phyloP scores from a whole-genome alignment of 1,139 yeast genomes.

The Candida smagusa region DNA sequence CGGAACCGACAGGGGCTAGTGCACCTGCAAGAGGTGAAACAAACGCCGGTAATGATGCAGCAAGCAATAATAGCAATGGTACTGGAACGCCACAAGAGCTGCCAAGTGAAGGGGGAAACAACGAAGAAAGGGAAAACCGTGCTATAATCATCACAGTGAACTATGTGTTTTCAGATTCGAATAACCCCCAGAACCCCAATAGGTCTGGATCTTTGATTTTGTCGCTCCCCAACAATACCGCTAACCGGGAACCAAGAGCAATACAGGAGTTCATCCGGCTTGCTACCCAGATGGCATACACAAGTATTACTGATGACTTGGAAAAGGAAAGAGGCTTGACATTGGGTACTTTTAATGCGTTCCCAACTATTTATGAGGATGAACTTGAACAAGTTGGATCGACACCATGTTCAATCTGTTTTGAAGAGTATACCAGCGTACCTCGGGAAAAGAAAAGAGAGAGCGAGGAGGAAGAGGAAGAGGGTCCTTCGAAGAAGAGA shows the following conservation, averaged over 20 bases:
- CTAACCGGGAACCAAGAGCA: slow-evolving; percentile 50
- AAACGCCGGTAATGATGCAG: neutral
- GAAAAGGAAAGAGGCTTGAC: slow-evolving; percentile 50
- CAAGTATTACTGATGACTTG: slow-evolving; percentile 50
- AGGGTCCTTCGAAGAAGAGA: slow-evolving; percentile 13
- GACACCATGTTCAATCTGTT: slow-evolving; percentile 61
- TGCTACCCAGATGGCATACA: slow-evolving; percentile 68
- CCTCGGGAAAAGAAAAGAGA: slow-evolving; percentile 1
- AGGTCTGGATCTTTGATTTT: slow-evolving; percentile 56
- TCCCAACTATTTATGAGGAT: slow-evolving; percentile 32
- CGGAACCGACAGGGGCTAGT: neutral
- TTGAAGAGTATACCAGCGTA: slow-evolving; percentile 45
- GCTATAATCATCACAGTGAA: slow-evolving; percentile 45
- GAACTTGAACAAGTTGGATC: slow-evolving; percentile 27
- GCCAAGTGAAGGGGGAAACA: neutral
- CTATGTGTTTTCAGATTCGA: slow-evolving; percentile 44
- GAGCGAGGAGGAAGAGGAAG: slow-evolving; percentile 16
- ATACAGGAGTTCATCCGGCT: slow-evolving; percentile 57
- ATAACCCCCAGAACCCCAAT: slow-evolving; percentile 38
- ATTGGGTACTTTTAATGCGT: slow-evolving; percentile 47
- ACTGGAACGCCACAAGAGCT: neutral
- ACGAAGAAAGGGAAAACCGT: slow-evolving; percentile 7
- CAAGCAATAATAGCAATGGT: neutral
- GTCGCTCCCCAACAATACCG: slow-evolving; percentile 62
- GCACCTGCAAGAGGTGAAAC: neutral